Evolutionary conservation across 2,329 filamentous ascomycete species (phyloP), one percentile per base, ranked within the genome.

Genomic region (Penicillium sclerotiorum): DNA sequence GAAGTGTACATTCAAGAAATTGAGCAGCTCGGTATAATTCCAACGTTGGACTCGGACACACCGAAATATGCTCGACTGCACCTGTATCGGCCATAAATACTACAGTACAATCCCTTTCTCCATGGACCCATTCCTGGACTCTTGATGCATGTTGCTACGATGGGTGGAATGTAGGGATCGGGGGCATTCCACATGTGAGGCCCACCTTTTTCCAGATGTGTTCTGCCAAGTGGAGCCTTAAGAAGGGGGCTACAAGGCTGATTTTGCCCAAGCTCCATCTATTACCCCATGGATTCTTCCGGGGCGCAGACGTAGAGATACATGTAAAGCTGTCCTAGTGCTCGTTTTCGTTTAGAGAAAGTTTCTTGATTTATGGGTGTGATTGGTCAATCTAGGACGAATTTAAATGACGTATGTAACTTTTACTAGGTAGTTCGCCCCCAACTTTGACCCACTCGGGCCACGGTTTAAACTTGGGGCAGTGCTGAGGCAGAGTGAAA

Each of bases 171-270:
- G 45, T 48, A 45, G 54, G 15, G 8, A 36, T 36, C 33, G 33
- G 33, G n/a, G n/a, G 45, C 54, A 56, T 54, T 35, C 23, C 47
- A 45, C 50, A 56, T 33, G 47, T 28, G 36, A 45, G 53, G 30
- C 45, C 54, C 54, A 49, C 54, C 43, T 23, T 47, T 39, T 56
- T 54, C 54, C 48, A 56, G 45, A 56, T 50, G 42, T 36, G 30
- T 54, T 55, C 27, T 21, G 12, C 17, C 37, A 7, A 25, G 33
- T 36, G 33, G 33, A 36, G 15, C 17, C 40, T 32, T 20, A n/a
- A 33, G 23, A 32, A 18, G 40, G 25, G 37, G 25, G 36, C n/a
- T n/a, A n/a, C 46, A 17, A 49, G 39, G 46, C 46, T 32, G 38
- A 44, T 21, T 46, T 30, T n/a, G n/a, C n/a, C n/a, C n/a, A n/a